phyloP scores from a whole-genome alignment of 1,284 basidiomycete species.

The Naganishia sp. region DNA sequence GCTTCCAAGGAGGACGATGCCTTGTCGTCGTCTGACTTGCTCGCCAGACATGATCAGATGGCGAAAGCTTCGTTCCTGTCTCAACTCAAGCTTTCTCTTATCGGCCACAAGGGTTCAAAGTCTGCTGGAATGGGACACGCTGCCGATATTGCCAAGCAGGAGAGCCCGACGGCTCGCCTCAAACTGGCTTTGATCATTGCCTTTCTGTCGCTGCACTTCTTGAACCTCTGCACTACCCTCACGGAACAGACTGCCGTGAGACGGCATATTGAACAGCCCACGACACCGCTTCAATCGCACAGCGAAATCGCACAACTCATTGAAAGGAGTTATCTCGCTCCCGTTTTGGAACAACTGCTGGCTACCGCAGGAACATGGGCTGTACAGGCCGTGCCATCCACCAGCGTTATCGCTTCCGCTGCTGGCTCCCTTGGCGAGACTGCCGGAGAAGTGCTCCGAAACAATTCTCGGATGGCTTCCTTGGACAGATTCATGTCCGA shows the following conservation, averaged over 20 bases:
- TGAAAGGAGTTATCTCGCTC: constrained; percentile 14
- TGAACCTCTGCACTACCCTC: constrained; percentile 91
- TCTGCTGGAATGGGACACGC: constrained; percentile 22
- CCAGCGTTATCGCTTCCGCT: constrained; percentile 20
- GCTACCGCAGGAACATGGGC: constrained; percentile 12
- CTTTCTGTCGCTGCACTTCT: constrained; percentile 83
- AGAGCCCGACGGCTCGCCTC: constrained; percentile 81
- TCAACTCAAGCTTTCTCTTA: constrained; percentile 19
- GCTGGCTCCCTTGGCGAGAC: constrained; percentile 24
- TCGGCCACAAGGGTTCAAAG: constrained; percentile 30
- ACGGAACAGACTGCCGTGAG: constrained; percentile 69
- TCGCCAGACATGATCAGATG: neutral
- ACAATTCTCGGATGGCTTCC: constrained; percentile 51
- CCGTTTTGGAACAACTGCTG: constrained; percentile 12
- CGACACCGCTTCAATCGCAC: constrained; percentile 38
- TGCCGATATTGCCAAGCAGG: constrained; percentile 52
- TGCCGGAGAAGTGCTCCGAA: constrained; percentile 9
- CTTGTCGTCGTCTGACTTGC: neutral
- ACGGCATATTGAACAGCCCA: constrained; percentile 57
- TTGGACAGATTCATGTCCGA: constrained; percentile 86
- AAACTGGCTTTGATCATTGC: constrained; percentile 87
- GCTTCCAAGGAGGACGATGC: neutral
- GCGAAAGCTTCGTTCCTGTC: constrained; percentile 12
- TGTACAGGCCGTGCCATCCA: constrained; percentile 16
- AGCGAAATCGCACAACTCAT: constrained; percentile 10